Base-by-base conservation (phyloP, 805 yeast species). In the Kodamaea fukazawae region DNA sequence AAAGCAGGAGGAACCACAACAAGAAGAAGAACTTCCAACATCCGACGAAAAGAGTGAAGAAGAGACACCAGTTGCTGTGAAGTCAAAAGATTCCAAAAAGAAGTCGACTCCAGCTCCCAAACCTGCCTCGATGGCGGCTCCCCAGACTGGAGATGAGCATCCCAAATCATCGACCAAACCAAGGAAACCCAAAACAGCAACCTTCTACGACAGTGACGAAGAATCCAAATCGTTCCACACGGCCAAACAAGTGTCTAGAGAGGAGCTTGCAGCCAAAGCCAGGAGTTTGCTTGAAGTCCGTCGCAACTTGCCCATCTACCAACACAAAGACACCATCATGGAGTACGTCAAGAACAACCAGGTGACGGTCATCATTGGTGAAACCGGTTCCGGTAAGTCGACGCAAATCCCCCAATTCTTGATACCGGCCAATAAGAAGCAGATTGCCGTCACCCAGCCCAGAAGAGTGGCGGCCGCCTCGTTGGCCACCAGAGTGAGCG, bases 321-420 rank as follows among this genome's bases (percentile, higher is more conserved):
- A 76, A 48, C 86, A 86, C 45, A 78, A 78, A 50, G 80, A 77
- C 32, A 73, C 78, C 38, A 74, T 91, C 12, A 56, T 85, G 44
- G 63, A 72, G 7, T 76, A 79, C 45, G 55, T 91, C 2, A 42
- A 63, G 2, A 44, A 63, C 8, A 76, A 82, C 51, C 81, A 75
- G 46, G 95, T 89, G 4, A 79, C 90, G 0, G 79, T 91, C 1
- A 71, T 91, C 13, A 85, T 93, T 56, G 98, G 98, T 63, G 98
- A 91, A 57, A 91, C 99, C 0, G 99, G 99, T 63, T 87, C 96
- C 6, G 98, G 98, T 70, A 91, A 91, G 58, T 90, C 98, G 3
- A 91, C 99, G 0, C 99, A 91, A 65, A 81, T 91, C 34, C 98
- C 99, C 0, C 98, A 91, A 57, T 83, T 91, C 48, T 57, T 91